Evolutionary conservation across 768 basidiomycete species (phyloP).

Genomic region (Panellus pusillus): DNA sequence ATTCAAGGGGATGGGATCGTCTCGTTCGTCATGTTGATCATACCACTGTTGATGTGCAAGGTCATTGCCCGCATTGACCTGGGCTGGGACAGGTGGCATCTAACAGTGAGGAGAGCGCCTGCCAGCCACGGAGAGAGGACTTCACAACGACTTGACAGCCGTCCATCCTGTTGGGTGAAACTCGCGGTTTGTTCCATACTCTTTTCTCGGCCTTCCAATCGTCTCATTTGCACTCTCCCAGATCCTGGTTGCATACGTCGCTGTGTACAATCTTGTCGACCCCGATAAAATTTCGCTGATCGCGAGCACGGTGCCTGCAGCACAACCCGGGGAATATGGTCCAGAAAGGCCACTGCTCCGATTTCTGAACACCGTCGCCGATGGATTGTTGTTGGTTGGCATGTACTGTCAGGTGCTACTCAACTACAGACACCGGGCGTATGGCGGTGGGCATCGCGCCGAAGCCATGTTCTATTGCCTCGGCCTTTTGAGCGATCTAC

Average conservation of each 20-base stretch:
- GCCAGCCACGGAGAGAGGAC: conserved; percentile 32
- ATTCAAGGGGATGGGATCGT: neutral
- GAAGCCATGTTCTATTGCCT: neutral
- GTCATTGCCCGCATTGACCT: conserved; percentile 26
- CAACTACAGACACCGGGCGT: conserved; percentile 24
- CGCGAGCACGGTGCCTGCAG: conserved; percentile 1
- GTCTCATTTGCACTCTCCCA: neutral
- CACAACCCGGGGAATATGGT: neutral
- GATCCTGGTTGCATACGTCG: neutral
- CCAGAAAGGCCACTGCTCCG: neutral
- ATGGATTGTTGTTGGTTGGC: conserved; percentile 13
- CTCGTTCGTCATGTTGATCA: neutral
- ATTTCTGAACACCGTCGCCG: neutral
- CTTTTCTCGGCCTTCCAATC: conserved; percentile 6
- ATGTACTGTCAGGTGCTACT: conserved; percentile 25
- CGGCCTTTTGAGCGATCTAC: neutral
- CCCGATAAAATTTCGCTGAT: conserved; percentile 1
- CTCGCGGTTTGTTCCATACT: conserved; percentile 9
- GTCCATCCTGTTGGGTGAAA: conserved; percentile 6
- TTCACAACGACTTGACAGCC: conserved; percentile 6
- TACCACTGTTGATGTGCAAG: conserved; percentile 30
- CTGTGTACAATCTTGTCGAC: neutral
- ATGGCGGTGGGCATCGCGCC: conserved; percentile 26
- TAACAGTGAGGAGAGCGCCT: conserved; percentile 19
- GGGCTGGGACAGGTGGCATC: conserved; percentile 26